Conservation (phyloP, 2,329 filamentous ascomycete genomes). For the Aspergillus clavatus region DNA sequence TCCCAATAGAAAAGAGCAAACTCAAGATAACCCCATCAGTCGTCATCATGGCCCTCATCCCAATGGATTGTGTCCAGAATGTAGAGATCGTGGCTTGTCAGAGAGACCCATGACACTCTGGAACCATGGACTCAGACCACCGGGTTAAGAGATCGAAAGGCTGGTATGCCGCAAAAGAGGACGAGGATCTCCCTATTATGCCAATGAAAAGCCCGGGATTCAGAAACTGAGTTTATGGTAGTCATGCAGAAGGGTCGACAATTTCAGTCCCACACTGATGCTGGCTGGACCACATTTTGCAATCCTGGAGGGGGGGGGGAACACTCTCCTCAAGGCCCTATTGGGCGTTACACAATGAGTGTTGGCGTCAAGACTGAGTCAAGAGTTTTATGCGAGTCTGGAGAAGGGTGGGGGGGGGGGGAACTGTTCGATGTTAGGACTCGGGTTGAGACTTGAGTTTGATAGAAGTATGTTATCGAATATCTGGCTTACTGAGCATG, state of each 20-base stretch:
- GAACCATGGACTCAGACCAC: conserved; percentile 10
- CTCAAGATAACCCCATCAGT: neutral
- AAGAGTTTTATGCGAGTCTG: neutral
- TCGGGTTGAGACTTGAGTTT: too few relatives aligned
- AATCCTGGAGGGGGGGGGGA: conserved; percentile 1
- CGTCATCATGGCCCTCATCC: too few relatives aligned
- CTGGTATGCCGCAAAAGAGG: neutral
- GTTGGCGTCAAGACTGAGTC: conserved; percentile 14
- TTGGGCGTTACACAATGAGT: conserved; percentile 13
- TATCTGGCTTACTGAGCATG: too few relatives aligned
- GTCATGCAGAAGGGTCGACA: conserved; percentile 5
- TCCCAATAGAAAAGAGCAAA: neutral
- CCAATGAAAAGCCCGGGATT: conserved; percentile 5
- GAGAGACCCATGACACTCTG: neutral
- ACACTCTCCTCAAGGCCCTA: conserved; percentile 10
- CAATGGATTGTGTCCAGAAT: too few relatives aligned
- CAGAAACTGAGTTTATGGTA: conserved; percentile 5
- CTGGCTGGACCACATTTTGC: neutral
- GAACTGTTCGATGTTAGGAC: too few relatives aligned
- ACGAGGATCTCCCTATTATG: neutral
- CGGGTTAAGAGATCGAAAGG: conserved; percentile 4
- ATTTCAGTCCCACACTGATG: neutral
- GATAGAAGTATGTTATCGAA: too few relatives aligned
- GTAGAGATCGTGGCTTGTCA: neutral
- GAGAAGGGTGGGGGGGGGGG: neutral